These are phyloP conservation scores for Talaromyces proteolyticus DNA, from an alignment of 495 filamentous ascomycete species.

Conservation along the genomic window DNA sequence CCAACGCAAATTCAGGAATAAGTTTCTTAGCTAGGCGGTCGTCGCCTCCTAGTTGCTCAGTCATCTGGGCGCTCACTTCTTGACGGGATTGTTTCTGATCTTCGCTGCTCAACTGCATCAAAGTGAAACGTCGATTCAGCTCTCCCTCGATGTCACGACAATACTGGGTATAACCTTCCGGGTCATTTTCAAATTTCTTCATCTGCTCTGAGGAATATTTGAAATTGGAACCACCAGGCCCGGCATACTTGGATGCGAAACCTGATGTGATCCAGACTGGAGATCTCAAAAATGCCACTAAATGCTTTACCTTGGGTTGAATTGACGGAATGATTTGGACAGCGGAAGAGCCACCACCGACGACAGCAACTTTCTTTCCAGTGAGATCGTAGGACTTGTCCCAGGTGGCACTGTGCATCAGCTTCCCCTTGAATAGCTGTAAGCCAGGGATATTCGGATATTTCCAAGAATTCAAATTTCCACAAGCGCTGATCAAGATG, in stretches of 20 bases:
- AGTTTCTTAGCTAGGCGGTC: conserved; percentile 30
- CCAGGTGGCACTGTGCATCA: conserved; percentile 53
- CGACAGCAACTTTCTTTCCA: conserved; percentile 32
- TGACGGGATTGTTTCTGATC: not conserved
- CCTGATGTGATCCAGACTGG: conserved; percentile 10
- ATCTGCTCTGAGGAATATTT: conserved; percentile 30
- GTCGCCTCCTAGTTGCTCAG: conserved; percentile 22
- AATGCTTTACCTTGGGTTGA: conserved; percentile 17
- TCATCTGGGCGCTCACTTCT: not conserved
- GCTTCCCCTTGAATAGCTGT: conserved; percentile 43
- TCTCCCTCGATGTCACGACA: conserved; percentile 8
- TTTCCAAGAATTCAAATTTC: conserved; percentile 48
- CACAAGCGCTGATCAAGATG: conserved; percentile 50
- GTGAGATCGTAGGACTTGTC: conserved; percentile 53
- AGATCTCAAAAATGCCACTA: conserved; percentile 26
- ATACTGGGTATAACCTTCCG: conserved; percentile 1
- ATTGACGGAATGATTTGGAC: conserved; percentile 53
- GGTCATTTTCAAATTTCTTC: conserved; percentile 5
- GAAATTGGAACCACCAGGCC: not conserved
- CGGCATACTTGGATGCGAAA: conserved; percentile 18
- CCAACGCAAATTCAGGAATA: conserved; percentile 38
- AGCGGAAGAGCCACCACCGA: conserved; percentile 24
- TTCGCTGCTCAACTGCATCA: not conserved
- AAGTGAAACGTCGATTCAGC: not conserved
- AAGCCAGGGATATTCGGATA: conserved; percentile 52